Percentiles rank a stretch among this genome's conserved stretches.
Conservation (phyloP, 2,329 filamentous ascomycete genomes). For the Fusarium torulosum region DNA sequence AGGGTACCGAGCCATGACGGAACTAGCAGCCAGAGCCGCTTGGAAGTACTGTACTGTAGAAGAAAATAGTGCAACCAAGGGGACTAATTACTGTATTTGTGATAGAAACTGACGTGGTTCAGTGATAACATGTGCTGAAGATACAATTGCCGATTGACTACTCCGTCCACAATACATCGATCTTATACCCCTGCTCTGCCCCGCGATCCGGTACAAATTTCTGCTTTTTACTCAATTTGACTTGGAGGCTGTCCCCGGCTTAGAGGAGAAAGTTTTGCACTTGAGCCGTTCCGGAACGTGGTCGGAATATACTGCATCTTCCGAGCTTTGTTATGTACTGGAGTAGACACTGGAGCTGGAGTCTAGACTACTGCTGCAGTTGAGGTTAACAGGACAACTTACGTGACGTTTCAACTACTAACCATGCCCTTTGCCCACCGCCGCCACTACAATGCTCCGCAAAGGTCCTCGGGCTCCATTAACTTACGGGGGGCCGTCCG, state of each 20-base stretch:
- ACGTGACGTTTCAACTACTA: slow-evolving; percentile 42
- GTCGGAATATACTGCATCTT: not conserved
- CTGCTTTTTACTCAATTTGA: not conserved
- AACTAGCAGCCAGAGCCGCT: slow-evolving; percentile 23
- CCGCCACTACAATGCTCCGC: slow-evolving; percentile 37
- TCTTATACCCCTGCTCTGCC: slow-evolving; percentile 24
- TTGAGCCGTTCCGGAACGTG: slow-evolving; percentile 27
- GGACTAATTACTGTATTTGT: not conserved
- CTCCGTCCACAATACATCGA: not conserved
- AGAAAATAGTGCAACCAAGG: not conserved
- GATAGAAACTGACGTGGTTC: not conserved
- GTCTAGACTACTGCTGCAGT: slow-evolving; percentile 8
- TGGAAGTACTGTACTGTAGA: slow-evolving; percentile 12
- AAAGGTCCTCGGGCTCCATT: slow-evolving; percentile 33
- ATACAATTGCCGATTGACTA: not conserved
- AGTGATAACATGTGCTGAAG: not conserved
- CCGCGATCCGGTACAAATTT: slow-evolving; percentile 22
- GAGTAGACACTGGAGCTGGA: not conserved
- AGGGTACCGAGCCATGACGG: slow-evolving; percentile 30
- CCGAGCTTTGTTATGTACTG: not conserved
- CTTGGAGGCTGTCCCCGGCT: slow-evolving; percentile 27
- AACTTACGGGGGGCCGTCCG: slow-evolving; percentile 16
- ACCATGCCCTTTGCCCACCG: slow-evolving; percentile 28
- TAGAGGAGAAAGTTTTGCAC: slow-evolving; percentile 26
- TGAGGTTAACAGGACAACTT: slow-evolving; percentile 26